phyloP scores from a whole-genome alignment of 2,329 filamentous ascomycete genomes.

The Ophiosphaerella korrae region DNA sequence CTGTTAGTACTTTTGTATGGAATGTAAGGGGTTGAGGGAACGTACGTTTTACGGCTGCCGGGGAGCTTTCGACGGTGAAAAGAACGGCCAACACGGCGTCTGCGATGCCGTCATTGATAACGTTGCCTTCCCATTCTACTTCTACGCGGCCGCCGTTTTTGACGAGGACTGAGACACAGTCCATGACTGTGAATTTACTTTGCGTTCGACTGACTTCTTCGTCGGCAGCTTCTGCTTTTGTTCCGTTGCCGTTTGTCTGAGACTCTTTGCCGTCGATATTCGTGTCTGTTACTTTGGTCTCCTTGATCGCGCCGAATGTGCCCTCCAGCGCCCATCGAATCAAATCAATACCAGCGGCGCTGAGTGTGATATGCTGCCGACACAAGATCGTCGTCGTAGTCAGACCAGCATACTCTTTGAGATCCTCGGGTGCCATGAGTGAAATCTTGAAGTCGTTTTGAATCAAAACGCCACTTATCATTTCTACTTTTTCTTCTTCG shows the following conservation, averaged over 20 bases:
- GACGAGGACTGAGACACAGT: constrained; percentile 83
- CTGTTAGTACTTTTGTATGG: constrained; percentile 13
- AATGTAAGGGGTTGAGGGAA: constrained; percentile 17
- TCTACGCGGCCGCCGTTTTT: constrained; percentile 78
- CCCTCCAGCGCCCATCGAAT: constrained; percentile 94
- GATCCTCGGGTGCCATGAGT: constrained; percentile 93
- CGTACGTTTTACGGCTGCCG: constrained; percentile 89
- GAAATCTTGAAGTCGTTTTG: constrained; percentile 98
- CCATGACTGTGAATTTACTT: constrained; percentile 76
- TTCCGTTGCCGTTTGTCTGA: constrained; percentile 46
- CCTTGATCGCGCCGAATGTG: constrained; percentile 81
- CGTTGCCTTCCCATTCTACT: constrained; percentile 96
- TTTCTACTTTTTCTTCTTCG: constrained; percentile 48
- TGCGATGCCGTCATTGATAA: constrained; percentile 97
- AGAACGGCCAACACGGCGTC: constrained; percentile 94
- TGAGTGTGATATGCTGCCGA: constrained; percentile 86
- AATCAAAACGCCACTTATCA: constrained; percentile 89
- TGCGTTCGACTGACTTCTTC: constrained; percentile 65
- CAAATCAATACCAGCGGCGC: constrained; percentile 85
- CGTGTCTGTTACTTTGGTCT: constrained; percentile 37
- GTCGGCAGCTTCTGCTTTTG: constrained; percentile 61
- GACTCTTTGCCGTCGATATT: constrained; percentile 42
- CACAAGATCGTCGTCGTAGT: constrained; percentile 94
- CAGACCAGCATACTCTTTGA: constrained; percentile 94
- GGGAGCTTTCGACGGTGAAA: constrained; percentile 89